Conservation (phyloP, 192 early-diverging fungal genomes). For the Allomyces arbusculus region DNA sequence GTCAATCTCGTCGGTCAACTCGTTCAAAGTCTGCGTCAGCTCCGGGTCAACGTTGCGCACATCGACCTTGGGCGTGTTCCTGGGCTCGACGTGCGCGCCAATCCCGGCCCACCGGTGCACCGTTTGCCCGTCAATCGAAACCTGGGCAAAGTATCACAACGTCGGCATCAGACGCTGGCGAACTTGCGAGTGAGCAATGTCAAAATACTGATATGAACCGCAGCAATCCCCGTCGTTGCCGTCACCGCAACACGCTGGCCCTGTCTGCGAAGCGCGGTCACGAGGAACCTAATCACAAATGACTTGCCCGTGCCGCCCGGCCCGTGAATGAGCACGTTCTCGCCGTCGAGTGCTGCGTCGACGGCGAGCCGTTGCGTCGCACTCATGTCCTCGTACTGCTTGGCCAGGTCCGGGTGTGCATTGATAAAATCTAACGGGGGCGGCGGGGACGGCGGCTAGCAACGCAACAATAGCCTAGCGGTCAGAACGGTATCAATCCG, state of each 20-base stretch:
- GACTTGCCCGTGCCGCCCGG: background rate
- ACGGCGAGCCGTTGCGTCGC: too few species aligned
- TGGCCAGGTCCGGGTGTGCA: too few species aligned
- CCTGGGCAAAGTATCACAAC: background rate
- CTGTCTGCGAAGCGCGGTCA: background rate
- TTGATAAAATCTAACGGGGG: too few species aligned
- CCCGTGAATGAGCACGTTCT: background rate
- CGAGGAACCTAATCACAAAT: background rate
- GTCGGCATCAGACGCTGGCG: too few species aligned
- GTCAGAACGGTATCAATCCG: too few species aligned
- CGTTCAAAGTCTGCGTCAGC: too few species aligned
- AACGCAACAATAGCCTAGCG: too few species aligned
- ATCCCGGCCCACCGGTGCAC: background rate
- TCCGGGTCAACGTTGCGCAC: background rate
- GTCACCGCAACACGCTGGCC: background rate
- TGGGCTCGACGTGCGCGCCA: background rate
- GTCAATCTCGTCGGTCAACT: too few species aligned
- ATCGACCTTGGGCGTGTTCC: background rate
- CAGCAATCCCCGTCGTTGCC: background rate
- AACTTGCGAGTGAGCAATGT: background rate
- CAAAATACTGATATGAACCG: background rate
- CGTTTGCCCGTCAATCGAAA: background rate
- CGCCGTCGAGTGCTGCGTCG: background rate
- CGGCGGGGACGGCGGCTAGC: too few species aligned
- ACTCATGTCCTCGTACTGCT: too few species aligned